These are phyloP conservation scores for Pichia phayaonensis DNA, from an alignment of 805 yeast species.

Conservation along the genomic window DNA sequence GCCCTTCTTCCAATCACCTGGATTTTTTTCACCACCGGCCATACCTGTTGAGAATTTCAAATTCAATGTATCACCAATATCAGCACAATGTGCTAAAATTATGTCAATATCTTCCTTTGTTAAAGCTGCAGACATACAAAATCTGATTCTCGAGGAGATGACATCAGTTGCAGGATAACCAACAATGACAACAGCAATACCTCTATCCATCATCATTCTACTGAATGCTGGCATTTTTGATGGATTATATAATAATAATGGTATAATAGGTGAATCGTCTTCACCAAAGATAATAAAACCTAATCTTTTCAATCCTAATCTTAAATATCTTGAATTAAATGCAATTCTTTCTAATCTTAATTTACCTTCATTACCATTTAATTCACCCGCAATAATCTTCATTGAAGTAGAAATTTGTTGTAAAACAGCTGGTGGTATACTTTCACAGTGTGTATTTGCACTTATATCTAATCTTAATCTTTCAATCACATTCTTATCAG, in stretches of 20 bases:
- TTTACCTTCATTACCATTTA: constrained; percentile 88
- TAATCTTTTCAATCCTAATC: constrained; percentile 82
- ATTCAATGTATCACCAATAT: constrained; percentile 68
- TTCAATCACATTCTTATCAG: constrained; percentile 58
- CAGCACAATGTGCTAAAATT: constrained; percentile 60
- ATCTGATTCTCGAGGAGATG: constrained; percentile 80
- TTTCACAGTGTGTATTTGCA: constrained; percentile 72
- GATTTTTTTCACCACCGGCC: constrained; percentile 51
- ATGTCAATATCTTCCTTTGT: constrained; percentile 91
- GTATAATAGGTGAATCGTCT: constrained; percentile 95
- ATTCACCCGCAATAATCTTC: constrained; percentile 68
- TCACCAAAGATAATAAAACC: constrained; percentile 94
- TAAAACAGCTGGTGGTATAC: constrained; percentile 85
- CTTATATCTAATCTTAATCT: constrained; percentile 65
- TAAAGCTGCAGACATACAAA: constrained; percentile 86
- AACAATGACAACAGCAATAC: constrained; percentile 90
- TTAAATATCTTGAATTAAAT: constrained; percentile 87
- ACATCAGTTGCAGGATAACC: constrained; percentile 98
- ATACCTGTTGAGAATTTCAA: constrained; percentile 73
- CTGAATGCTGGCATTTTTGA: constrained; percentile 92
- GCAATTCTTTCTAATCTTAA: constrained; percentile 91
- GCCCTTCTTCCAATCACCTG: constrained; percentile 49
- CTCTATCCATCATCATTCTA: constrained; percentile 66
- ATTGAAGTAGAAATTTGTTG: constrained; percentile 80
- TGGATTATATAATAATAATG: constrained; percentile 80